Conservation (phyloP, 2,329 filamentous ascomycete species). For the Diaporthe sp. region DNA sequence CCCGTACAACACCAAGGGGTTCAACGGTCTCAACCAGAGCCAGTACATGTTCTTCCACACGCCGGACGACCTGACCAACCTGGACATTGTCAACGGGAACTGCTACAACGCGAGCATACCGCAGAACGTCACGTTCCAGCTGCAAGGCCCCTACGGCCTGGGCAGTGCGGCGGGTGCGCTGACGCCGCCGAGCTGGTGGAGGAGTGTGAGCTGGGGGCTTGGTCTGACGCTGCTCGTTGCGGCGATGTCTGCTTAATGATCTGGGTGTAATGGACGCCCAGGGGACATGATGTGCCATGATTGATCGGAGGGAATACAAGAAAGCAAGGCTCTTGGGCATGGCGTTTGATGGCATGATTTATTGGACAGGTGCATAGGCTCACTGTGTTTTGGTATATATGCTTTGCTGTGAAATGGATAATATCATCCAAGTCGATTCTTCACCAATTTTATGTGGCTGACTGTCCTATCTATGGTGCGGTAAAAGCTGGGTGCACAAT, state of each 20-base stretch:
- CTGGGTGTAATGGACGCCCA: not conserved
- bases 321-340: not conserved
- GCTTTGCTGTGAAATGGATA: not conserved
- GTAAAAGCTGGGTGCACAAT: too few relatives aligned
- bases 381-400: not conserved
- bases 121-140: constrained; percentile 80
- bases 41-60: constrained; percentile 85
- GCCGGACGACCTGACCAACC: constrained; percentile 74
- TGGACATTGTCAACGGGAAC: constrained; percentile 77
- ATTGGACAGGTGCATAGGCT: not conserved
- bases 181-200: constrained; percentile 41
- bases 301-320: not conserved
- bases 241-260: constrained; percentile 38
- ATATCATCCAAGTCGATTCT: not conserved
- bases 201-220: constrained; percentile 38
- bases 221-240: constrained; percentile 37
- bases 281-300: not conserved
- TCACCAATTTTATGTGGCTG: not conserved
- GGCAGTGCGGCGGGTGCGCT: constrained; percentile 47
- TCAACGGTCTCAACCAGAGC: constrained; percentile 74
- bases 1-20: constrained; percentile 81
- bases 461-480: too few relatives aligned
- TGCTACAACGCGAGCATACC: constrained; percentile 74
- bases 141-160: constrained; percentile 69
- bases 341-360: constrained; percentile 3